Base-by-base conservation (phyloP, 495 filamentous ascomycete species). In the Oleoguttula mirabilis region DNA sequence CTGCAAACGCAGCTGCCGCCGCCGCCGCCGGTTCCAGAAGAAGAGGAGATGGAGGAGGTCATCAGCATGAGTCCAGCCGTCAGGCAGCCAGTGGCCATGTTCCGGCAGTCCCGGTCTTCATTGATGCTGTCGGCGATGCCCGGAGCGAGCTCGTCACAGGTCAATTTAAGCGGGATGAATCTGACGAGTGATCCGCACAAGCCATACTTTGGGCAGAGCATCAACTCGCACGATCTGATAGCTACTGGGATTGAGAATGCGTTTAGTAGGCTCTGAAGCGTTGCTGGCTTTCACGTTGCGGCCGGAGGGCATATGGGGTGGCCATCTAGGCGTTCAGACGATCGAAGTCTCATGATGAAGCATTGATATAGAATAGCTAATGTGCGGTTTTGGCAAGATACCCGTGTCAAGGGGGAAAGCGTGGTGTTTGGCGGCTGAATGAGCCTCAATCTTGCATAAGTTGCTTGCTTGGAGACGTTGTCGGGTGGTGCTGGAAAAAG, bases 181-280 rank as follows among this genome's bases (percentile, higher is more conserved):
- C 34, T 45, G 17, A 48, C 32, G 48, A 43, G 36, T 4, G 27
- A 11, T 15, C 4, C 27, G 30, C 25, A 17, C 7, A 36, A 33
- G 41, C 20, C 11, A 20, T 51, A 51, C 20, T 45, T 45, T 23
- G 43, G 48, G 32, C 48, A 51, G 48, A 32, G 14, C 30, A 22
- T 51, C 6, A 32, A 38, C 10, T 6, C 21, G 36, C 16, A 31
- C 15, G 48, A 51, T 46, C 23, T 51, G 43, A 33, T 47, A 19
- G 48, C 48, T 7, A 23, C 38, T 23, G 41, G 41, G 33, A 30
- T 51, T 24, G 48, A 51, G 48, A 51, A 47, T 42, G 48, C 48
- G 25, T 46, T 51, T 34, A 22, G 16, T 10, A 19, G 45, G 32
- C 23, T 46, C 4, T 20, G 22, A 23, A n/a, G 25, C 7, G 7